Conservation (phyloP, 768 basidiomycete species). For the Serendipita sp. region DNA sequence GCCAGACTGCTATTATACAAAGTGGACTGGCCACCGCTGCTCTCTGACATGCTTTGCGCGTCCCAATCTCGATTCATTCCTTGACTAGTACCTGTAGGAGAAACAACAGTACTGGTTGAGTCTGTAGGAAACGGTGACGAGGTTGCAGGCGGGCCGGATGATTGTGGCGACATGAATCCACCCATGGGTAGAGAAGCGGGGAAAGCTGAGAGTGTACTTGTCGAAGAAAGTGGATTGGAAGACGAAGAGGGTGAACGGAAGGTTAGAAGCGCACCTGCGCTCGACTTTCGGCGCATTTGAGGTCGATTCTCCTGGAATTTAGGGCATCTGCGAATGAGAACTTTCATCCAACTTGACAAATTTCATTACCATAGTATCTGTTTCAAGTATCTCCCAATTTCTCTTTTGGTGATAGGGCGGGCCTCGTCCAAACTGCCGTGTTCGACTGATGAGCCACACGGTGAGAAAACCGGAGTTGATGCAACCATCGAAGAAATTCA, state of each 20-base stretch:
- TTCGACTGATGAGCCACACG: too few species aligned
- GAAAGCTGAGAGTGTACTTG: neutral
- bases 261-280: neutral
- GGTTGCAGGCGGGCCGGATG: neutral
- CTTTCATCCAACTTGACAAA: too few species aligned
- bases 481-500: too few species aligned
- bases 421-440: too few species aligned
- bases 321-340: too few species aligned
- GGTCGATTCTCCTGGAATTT: neutral
- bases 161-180: neutral
- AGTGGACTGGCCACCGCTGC: neutral
- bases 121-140: neutral
- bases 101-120: neutral
- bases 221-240: slow-evolving; percentile 3
- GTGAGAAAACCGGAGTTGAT: too few species aligned
- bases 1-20: neutral
- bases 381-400: too few species aligned
- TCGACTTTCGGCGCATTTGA: slow-evolving; percentile 6
- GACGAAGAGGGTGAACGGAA: neutral
- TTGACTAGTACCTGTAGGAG: neutral
- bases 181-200: neutral
- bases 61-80: neutral
- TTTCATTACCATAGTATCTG: too few species aligned
- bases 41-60: neutral
- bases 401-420: too few species aligned